These are phyloP conservation scores for Auriculariales sp. DNA, from an alignment of 768 basidiomycete species.

Conservation along the genomic window DNA sequence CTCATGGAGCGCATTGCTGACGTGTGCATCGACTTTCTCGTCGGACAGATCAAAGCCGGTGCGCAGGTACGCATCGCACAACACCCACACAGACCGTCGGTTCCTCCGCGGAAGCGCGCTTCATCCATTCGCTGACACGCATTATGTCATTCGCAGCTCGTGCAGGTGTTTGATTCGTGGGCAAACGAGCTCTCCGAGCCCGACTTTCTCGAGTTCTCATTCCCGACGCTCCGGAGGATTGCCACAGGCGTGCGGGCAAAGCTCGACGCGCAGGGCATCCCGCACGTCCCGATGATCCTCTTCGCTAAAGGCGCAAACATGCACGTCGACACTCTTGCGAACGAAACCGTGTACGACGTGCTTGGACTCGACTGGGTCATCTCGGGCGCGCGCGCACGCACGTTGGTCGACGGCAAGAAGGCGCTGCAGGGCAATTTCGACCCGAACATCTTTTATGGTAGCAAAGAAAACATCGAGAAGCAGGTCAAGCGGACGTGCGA, in stretches of 20 bases:
- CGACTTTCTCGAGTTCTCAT: conserved; percentile 74
- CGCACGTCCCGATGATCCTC: conserved; percentile 66
- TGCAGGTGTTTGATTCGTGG: conserved; percentile 97
- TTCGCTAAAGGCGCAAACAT: conserved; percentile 92
- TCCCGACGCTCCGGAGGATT: conserved; percentile 66
- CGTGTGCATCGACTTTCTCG: conserved; percentile 77
- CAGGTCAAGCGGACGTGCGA: conserved; percentile 73
- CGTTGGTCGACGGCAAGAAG: conserved; percentile 42
- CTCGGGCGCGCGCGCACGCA: conserved; percentile 57
- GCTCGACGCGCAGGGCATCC: conserved; percentile 38
- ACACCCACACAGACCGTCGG: background rate
- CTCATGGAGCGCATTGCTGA: conserved; percentile 72
- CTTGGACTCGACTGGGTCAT: conserved; percentile 88
- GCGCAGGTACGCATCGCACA: conserved; percentile 60
- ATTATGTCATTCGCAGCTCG: conserved; percentile 34
- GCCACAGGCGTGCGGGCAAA: conserved; percentile 47
- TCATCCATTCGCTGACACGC: conserved; percentile 1
- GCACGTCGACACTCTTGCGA: conserved; percentile 43
- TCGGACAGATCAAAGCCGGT: conserved; percentile 88
- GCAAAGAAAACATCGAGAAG: conserved; percentile 69
- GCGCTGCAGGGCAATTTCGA: conserved; percentile 90
- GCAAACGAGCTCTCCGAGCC: conserved; percentile 83
- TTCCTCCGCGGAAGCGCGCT: background rate
- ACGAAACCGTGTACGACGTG: conserved; percentile 65
- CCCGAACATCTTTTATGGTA: conserved; percentile 75